Conservation (phyloP, 495 filamentous ascomycete genomes). For the Aspergillus wentii region DNA sequence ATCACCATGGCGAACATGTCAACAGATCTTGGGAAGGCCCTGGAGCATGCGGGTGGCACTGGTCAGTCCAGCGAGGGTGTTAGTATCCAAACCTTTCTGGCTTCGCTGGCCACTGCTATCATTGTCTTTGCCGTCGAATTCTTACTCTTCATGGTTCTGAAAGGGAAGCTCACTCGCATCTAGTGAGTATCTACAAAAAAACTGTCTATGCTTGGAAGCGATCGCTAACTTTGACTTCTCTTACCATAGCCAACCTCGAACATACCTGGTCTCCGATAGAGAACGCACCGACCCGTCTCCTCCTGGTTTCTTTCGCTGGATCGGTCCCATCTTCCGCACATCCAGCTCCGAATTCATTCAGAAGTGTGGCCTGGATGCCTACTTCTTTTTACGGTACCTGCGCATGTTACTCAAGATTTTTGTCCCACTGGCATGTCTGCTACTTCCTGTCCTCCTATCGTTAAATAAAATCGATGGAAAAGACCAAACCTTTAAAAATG, state of each 20-base stretch:
- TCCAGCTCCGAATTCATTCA: slow-evolving; percentile 84
- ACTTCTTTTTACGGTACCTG: slow-evolving; percentile 95
- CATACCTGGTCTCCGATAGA: slow-evolving; percentile 84
- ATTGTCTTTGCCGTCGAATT: slow-evolving; percentile 76
- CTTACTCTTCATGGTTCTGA: slow-evolving; percentile 69
- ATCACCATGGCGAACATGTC: slow-evolving; percentile 19
- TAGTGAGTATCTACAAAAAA: slow-evolving; percentile 61
- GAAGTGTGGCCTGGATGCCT: slow-evolving; percentile 94
- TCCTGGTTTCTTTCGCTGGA: slow-evolving; percentile 62
- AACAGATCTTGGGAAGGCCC: slow-evolving; percentile 26
- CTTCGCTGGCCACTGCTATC: slow-evolving; percentile 67
- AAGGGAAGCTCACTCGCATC: slow-evolving; percentile 74
- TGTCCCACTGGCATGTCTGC: slow-evolving; percentile 67
- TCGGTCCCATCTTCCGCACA: slow-evolving; percentile 68
- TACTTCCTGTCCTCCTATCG: slow-evolving; percentile 82
- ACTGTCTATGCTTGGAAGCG: too few relatives aligned
- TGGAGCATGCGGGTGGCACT: slow-evolving; percentile 33
- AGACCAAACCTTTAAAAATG: slow-evolving; percentile 48
- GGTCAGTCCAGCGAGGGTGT: slow-evolving; percentile 44
- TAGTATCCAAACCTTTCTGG: slow-evolving; percentile 57
- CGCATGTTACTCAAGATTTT: slow-evolving; percentile 93
- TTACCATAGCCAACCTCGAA: slow-evolving; percentile 67
- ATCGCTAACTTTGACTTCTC: neutral
- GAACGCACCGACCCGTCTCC: slow-evolving; percentile 73
- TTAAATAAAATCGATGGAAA: slow-evolving; percentile 74